Base-by-base conservation (phyloP, 139 green algal genomes). In the Micractinium conductrix region DNA sequence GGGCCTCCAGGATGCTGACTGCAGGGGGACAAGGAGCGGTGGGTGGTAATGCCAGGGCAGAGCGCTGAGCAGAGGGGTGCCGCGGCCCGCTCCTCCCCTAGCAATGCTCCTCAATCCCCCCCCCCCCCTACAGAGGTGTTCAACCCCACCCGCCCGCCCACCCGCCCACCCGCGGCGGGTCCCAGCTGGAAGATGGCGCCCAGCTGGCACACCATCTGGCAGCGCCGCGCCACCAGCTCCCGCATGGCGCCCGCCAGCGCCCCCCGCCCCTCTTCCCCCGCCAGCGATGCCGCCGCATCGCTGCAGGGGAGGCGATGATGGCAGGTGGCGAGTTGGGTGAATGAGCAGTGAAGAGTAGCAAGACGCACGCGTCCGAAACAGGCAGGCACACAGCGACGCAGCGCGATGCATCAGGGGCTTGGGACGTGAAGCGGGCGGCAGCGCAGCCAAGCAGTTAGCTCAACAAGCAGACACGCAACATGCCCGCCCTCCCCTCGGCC, bases 211-310 rank as follows among this genome's bases (percentile, higher is more conserved):
- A 90, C 79, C 83, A 93, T 48, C 4, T 83, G 71, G 69, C 89
- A 92, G n/a, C 91, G 67, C 4, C 87, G 81, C 12, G 80, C 83
- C 53, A 92, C 86, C 45, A 93, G 86, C 78, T 87, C 76, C 2
- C 42, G 75, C 33, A 89, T 83, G 71, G 87, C 45, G 35, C 33
- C 65, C 68, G 45, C 71, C 85, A 88, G 84, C 17, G 55, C 76
- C 0, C 88, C 90, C 28, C 63, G 44, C 38, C 90, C 90, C n/a
- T 69, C 38, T 9, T 89, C 70, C 1, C 91, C 90, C 1, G 9
- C 24, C 63, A 93, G n/a, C 5, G 62, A 48, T n/a, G 78, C 78
- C 78, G 74, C 60, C 0, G 78, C 78, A 21, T 83, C 78, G 6
- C 76, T 82, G 76, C 55, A 50, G 71, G n/a, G n/a, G n/a, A n/a